Conservation (phyloP, 1,139 yeast species). For the Diutina ranongensis region DNA sequence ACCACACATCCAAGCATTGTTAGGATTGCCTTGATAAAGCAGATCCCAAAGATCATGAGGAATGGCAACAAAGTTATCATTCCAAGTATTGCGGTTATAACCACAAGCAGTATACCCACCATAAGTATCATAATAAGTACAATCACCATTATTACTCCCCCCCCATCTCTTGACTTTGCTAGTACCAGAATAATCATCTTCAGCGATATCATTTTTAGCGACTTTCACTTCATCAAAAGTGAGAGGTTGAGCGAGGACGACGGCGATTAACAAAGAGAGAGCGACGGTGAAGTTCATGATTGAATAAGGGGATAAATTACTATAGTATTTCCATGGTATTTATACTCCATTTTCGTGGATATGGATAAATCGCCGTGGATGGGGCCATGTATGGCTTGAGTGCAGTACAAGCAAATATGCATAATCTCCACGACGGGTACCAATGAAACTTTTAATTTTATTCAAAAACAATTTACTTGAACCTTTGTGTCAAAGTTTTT, state of each 20-base stretch:
- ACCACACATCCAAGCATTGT: slow-evolving; percentile 2
- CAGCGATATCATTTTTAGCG: background rate
- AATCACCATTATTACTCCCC: background rate
- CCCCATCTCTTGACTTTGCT: background rate
- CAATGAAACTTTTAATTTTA: no score
- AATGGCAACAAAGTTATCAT: background rate
- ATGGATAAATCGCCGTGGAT: no score
- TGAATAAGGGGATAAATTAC: no score
- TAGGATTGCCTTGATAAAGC: background rate
- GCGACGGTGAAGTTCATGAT: no score
- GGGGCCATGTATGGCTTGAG: no score
- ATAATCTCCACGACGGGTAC: no score
- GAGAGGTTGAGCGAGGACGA: background rate
- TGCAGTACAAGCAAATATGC: no score
- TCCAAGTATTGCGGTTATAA: background rate
- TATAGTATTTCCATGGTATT: no score
- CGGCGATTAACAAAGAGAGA: background rate
- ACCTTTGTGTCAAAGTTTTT: no score
- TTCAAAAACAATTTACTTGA: no score
- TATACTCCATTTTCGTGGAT: no score
- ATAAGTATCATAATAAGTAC: background rate
- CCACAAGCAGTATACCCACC: background rate
- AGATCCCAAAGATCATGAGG: background rate
- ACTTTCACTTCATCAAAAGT: background rate
- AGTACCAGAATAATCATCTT: background rate